Conservation (phyloP, 208 protist genomes). For the Histomonas meleagridis region DNA sequence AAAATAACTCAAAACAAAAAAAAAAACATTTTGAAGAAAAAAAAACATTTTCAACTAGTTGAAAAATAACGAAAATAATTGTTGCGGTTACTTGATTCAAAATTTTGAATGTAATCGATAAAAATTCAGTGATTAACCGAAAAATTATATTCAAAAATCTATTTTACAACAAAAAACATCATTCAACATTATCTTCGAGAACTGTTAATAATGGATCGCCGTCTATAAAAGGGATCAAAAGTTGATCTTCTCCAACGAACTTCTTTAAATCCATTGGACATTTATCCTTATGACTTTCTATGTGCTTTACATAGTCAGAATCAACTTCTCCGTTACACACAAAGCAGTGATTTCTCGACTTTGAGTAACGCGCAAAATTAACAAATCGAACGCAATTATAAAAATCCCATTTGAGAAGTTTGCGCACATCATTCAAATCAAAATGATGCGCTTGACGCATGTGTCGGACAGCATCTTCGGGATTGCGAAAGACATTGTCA, state of each 20-base stretch:
- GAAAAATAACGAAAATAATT: no score
- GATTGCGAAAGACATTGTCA: background rate
- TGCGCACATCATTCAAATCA: background rate
- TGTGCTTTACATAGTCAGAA: no score
- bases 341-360: background rate
- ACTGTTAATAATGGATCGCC: background rate
- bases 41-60: no score
- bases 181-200: background rate
- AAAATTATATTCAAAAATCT: no score
- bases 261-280: background rate
- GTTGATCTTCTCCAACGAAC: background rate
- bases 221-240: background rate
- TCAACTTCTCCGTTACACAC: background rate
- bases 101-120: no score
- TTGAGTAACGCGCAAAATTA: background rate
- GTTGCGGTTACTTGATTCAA: no score
- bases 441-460: background rate
- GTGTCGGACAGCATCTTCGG: background rate
- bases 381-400: constrained; percentile 33
- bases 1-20: no score
- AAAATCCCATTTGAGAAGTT: background rate
- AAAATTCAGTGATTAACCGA: no score
- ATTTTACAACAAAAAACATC: background rate
- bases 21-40: no score
- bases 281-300: background rate